Conservation (phyloP, 2,329 filamentous ascomycete species). For the Claviceps monticola region DNA sequence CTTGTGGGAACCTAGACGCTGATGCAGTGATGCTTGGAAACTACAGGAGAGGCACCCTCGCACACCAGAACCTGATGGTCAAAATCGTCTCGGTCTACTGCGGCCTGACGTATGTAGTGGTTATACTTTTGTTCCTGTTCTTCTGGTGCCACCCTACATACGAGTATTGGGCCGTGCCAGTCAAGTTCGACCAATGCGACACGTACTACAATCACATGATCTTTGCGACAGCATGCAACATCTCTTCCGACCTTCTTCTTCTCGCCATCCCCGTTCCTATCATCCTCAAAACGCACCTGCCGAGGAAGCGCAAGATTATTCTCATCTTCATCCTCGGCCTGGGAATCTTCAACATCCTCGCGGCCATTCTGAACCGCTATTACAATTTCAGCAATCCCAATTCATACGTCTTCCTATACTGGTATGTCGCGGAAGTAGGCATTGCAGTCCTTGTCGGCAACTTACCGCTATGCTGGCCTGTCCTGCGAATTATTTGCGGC, state of each 20-base stretch:
- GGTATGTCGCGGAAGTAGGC: conserved; percentile 45
- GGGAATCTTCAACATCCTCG: conserved; percentile 40
- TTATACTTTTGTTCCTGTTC: conserved; percentile 35
- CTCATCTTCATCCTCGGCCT: conserved; percentile 42
- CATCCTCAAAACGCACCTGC: conserved; percentile 25
- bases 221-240: conserved; percentile 31
- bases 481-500: conserved; percentile 31
- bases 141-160: conserved; percentile 39
- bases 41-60: conserved; percentile 13
- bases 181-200: conserved; percentile 27
- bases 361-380: conserved; percentile 46
- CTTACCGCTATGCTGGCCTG: conserved; percentile 44
- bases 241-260: conserved; percentile 30
- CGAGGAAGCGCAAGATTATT: conserved; percentile 32
- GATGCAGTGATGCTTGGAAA: not conserved
- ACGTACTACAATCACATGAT: conserved; percentile 34
- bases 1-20: not conserved
- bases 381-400: conserved; percentile 45
- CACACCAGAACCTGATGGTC: conserved; percentile 23
- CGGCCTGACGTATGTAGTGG: conserved; percentile 29
- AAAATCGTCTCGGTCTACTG: conserved; percentile 30
- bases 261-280: conserved; percentile 32
- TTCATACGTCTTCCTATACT: conserved; percentile 41
- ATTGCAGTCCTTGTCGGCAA: conserved; percentile 48
- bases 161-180: conserved; percentile 38